These are phyloP conservation scores for Juglanconis sp. DNA, from an alignment of 2,329 filamentous ascomycete species.

Conservation along the genomic window DNA sequence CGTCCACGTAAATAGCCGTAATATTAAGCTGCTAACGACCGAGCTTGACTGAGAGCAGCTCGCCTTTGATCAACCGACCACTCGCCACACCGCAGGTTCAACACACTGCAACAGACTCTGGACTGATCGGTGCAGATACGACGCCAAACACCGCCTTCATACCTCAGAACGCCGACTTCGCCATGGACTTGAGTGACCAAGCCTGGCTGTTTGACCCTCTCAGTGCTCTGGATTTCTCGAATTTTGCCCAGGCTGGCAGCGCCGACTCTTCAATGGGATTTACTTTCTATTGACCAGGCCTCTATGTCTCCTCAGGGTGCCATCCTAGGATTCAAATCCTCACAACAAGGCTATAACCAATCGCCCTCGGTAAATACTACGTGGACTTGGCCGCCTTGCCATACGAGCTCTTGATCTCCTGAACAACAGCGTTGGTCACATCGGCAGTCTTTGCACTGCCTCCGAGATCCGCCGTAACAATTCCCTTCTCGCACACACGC, in stretches of 20 bases:
- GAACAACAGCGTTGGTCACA: slow-evolving; percentile 22
- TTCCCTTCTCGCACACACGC: slow-evolving; percentile 43
- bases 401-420: slow-evolving; percentile 16
- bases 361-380: neutral
- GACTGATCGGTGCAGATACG: neutral
- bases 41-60: neutral
- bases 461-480: slow-evolving; percentile 50
- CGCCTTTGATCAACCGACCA: neutral
- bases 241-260: slow-evolving; percentile 20
- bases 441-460: slow-evolving; percentile 29
- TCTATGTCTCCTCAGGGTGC: neutral
- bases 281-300: slow-evolving; percentile 7
- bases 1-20: neutral
- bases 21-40: neutral
- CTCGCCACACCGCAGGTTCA: neutral
- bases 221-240: slow-evolving; percentile 20
- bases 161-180: neutral
- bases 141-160: neutral
- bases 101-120: neutral
- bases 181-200: slow-evolving; percentile 1
- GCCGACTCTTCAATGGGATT: slow-evolving; percentile 17
- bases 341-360: too few species aligned
- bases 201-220: slow-evolving; percentile 20
- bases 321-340: too few species aligned
- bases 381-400: slow-evolving; percentile 1